Percentiles rank a stretch among this genome's conserved stretches.
Evolutionary conservation across 2,329 filamentous ascomycete genomes (phyloP).

Genomic region (Ophiostoma perfectum): DNA sequence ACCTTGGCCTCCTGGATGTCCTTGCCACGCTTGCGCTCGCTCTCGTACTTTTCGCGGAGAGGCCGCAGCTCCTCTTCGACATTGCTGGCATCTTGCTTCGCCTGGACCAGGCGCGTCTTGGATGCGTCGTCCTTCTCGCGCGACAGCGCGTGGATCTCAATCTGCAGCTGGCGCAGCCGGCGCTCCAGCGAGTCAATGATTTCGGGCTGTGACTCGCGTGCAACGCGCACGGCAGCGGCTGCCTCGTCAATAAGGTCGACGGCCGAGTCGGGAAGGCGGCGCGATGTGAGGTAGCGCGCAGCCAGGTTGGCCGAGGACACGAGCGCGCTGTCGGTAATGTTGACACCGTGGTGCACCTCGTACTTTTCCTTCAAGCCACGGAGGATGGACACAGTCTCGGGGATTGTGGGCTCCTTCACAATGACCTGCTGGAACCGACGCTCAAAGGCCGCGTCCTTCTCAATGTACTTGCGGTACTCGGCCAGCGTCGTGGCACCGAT

Average conservation of each 20-base stretch:
- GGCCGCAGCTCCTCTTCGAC: conserved; percentile 89
- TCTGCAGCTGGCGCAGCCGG: conserved; percentile 82
- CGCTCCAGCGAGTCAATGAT: conserved; percentile 92
- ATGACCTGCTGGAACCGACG: conserved; percentile 97
- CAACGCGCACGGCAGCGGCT: conserved; percentile 90
- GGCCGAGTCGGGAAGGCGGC: conserved; percentile 89
- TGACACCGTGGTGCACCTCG: conserved; percentile 97
- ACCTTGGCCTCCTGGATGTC: conserved; percentile 92
- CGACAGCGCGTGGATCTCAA: conserved; percentile 91
- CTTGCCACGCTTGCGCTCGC: conserved; percentile 83
- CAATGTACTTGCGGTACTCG: conserved; percentile 98
- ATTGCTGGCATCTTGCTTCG: conserved; percentile 86
- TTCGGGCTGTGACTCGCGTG: conserved; percentile 93
- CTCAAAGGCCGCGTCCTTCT: conserved; percentile 97
- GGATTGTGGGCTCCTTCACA: conserved; percentile 85
- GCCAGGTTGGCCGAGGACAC: conserved; percentile 88
- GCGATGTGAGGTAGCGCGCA: conserved; percentile 83
- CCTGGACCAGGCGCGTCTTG: conserved; percentile 71
- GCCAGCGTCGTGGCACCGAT: conserved; percentile 93
- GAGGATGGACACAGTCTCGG: conserved; percentile 95
- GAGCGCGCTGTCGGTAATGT: conserved; percentile 87
- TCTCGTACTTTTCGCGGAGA: conserved; percentile 90
- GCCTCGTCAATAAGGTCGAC: conserved; percentile 96
- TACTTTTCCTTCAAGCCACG: conserved; percentile 97
- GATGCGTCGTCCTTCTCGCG: conserved; percentile 95